A percentile compares a stretch with the other conserved stretches of the same genome.
Conservation (phyloP, 2,329 filamentous ascomycete species). For the Colletotrichum chrysophilum region DNA sequence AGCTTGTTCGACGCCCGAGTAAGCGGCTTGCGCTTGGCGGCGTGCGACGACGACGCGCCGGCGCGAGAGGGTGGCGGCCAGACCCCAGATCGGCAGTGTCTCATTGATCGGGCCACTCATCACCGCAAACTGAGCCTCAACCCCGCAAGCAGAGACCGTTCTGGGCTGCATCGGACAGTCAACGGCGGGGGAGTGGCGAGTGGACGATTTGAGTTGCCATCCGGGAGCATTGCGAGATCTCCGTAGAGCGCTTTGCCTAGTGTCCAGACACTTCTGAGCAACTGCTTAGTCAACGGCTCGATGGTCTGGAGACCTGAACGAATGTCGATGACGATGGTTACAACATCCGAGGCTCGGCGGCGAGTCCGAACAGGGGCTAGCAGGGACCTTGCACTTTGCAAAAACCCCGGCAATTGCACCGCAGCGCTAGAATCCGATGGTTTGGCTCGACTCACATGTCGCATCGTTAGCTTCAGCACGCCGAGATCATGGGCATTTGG, state of each 20-base stretch:
- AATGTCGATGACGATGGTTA: background rate
- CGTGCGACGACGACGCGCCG: background rate
- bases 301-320: background rate
- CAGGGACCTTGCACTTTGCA: background rate
- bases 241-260: background rate
- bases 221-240: background rate
- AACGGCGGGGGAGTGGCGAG: background rate
- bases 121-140: background rate
- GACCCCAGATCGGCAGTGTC: conserved; percentile 3
- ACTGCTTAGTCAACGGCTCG: background rate
- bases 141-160: background rate
- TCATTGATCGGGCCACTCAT: background rate
- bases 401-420: background rate
- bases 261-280: background rate
- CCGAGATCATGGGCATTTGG: background rate
- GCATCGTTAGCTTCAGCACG: background rate
- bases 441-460: background rate
- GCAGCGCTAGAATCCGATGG: conserved; percentile 12
- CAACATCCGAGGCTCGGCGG: conserved; percentile 7
- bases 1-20: background rate
- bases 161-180: background rate
- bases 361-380: background rate
- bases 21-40: background rate
- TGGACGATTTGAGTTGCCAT: background rate
- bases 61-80: background rate